Base-by-base conservation (phyloP, 1,284 basidiomycete genomes). In the Cryptococcus amylolentus region DNA sequence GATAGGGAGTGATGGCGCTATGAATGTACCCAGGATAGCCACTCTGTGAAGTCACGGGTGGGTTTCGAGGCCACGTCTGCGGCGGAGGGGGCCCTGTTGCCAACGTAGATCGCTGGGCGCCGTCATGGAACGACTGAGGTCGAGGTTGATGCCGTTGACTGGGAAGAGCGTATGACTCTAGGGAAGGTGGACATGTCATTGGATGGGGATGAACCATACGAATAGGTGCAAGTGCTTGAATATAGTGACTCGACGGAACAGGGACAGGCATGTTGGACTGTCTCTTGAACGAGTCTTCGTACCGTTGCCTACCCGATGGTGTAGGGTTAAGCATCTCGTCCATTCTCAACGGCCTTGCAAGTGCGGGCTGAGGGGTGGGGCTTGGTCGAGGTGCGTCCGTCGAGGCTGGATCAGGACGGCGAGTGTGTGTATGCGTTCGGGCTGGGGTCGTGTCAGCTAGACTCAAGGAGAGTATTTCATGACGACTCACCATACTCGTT, bases 401-500 rank as follows among this genome's bases (percentile, higher is more conserved):
- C 38, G 20, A 35, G 31, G 42, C 6, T 26, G 10, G 35, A 40
- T 50, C 49, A 13, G 16, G 49, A 39, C 37, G 18, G 18, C 37
- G 49, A 50, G 16, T 39, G 49, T 50, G 49, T 27, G 20, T 16
- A 44, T 23, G 50, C 40, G 39, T 31, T 42, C 42, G 55, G 37
- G 56, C 51, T 58, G n/a, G 10, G 23, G 26, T 20, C n/a, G 18
- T 6, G 5, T 31, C 5, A 42, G 31, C 27, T 9, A 3, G 3
- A 26, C 3, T 5, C 26, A 27, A 10, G 5, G 31, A 27, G 45
- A 8, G 45, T 4, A 26, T 4, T 6, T 23, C 23, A 28, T 18
- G 40, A 18, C 20, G 13, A 60, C 66, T 57, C 49, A 71, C 69
- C 68, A 58, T 71, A 71, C 46, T 71, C 69, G 43, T 71, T 71